Evolutionary conservation across 805 yeast species (phyloP).

Genomic region (Torulaspora quercuum): DNA sequence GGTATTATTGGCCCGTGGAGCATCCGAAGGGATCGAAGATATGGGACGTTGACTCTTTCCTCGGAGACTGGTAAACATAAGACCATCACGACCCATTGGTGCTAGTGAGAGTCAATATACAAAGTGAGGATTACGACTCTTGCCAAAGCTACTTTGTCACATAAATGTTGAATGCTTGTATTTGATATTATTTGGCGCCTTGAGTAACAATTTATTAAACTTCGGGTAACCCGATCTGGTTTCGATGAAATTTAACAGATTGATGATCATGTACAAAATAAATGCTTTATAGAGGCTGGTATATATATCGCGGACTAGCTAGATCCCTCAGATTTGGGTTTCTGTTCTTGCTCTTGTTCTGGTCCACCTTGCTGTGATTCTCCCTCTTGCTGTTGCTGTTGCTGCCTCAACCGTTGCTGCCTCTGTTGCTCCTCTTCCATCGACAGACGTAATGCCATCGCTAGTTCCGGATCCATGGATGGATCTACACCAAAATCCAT

Average conservation of each 20-base stretch:
- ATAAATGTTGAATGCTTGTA: no score
- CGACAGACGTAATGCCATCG: slow-evolving; percentile 89
- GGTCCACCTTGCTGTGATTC: slow-evolving; percentile 6
- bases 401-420: slow-evolving; percentile 67
- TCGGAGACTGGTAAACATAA: slow-evolving; percentile 22
- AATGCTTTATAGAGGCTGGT: no score
- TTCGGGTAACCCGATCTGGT: no score
- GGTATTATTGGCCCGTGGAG: slow-evolving; percentile 19
- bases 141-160: no score
- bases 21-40: slow-evolving; percentile 10
- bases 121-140: no score
- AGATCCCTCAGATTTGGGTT: slow-evolving; percentile 5
- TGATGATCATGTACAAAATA: no score
- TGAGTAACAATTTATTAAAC: no score
- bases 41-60: slow-evolving; percentile 17
- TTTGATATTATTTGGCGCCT: no score
- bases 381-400: slow-evolving; percentile 18
- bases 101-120: no score
- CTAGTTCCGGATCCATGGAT: slow-evolving; percentile 93
- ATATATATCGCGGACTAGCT: no score
- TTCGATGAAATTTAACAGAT: no score
- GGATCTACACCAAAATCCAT: slow-evolving; percentile 79
- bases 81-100: slow-evolving; percentile 16
- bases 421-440: slow-evolving; percentile 92
- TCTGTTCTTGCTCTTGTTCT: slow-evolving; percentile 7